phyloP scores from a whole-genome alignment of 495 filamentous ascomycete species.

The Xylaria acuta region DNA sequence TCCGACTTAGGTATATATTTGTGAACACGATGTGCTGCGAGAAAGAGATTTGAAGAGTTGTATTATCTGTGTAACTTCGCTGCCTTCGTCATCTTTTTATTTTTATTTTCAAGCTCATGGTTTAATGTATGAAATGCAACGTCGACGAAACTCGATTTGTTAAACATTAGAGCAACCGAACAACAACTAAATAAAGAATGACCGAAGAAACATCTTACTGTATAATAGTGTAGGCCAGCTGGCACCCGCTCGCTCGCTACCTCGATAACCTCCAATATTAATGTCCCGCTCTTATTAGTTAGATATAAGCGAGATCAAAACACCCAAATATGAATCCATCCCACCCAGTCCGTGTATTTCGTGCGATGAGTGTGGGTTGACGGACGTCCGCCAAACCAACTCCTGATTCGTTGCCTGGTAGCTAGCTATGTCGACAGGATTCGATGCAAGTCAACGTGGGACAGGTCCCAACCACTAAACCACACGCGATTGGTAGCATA shows the following conservation, averaged over 20 bases:
- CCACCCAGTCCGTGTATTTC: too few species aligned
- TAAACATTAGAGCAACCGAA: neutral
- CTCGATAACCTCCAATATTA: too few species aligned
- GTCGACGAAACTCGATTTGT: neutral
- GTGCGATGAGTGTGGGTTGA: too few species aligned
- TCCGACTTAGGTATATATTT: neutral
- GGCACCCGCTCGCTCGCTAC: too few species aligned
- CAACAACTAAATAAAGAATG: neutral
- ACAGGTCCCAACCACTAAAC: neutral
- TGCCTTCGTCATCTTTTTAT: neutral
- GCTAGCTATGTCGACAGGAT: neutral
- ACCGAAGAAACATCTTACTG: too few species aligned
- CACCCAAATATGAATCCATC: too few species aligned
- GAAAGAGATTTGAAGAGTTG: neutral
- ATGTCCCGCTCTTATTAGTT: too few species aligned
- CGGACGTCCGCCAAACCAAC: too few species aligned
- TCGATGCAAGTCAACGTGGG: neutral
- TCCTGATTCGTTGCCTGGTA: too few species aligned
- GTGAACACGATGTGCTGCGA: neutral
- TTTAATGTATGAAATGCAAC: neutral
- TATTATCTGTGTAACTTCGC: neutral
- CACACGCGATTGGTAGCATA: neutral
- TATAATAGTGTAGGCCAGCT: too few species aligned
- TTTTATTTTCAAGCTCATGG: neutral
- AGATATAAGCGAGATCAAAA: too few species aligned